Evolutionary conservation across 2,329 filamentous ascomycete genomes (phyloP).

Genomic region (Pseudogymnoascus sp.): DNA sequence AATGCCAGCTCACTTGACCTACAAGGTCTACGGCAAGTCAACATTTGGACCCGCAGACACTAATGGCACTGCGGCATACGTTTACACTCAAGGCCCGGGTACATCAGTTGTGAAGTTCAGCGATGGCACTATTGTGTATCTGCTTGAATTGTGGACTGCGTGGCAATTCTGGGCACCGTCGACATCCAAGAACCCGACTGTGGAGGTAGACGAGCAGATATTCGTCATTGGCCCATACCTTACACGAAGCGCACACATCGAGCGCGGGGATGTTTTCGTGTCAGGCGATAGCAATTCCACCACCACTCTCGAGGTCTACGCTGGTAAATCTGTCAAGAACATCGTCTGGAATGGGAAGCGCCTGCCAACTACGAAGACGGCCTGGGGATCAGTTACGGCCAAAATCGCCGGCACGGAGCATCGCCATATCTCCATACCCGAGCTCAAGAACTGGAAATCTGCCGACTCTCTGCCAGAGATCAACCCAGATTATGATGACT

Average conservation of each 20-base stretch:
- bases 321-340: slow-evolving; percentile 32
- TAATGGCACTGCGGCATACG: slow-evolving; percentile 30
- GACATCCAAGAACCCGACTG: slow-evolving; percentile 36
- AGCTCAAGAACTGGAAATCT: slow-evolving; percentile 38
- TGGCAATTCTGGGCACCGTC: slow-evolving; percentile 50
- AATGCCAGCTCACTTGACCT: slow-evolving; percentile 28
- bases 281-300: slow-evolving; percentile 34
- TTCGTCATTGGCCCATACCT: slow-evolving; percentile 38
- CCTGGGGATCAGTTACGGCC: slow-evolving; percentile 38
- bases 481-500: slow-evolving; percentile 39
- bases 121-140: slow-evolving; percentile 41
- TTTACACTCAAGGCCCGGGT: slow-evolving; percentile 40
- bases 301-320: slow-evolving; percentile 36
- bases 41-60: slow-evolving; percentile 26
- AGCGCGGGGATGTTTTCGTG: slow-evolving; percentile 28
- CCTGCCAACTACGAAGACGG: slow-evolving; percentile 30
- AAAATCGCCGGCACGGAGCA: slow-evolving; percentile 32
- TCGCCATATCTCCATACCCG: slow-evolving; percentile 35
- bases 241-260: slow-evolving; percentile 33
- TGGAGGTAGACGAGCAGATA: slow-evolving; percentile 38
- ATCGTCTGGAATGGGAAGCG: slow-evolving; percentile 40
- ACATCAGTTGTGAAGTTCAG: slow-evolving; percentile 40
- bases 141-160: slow-evolving; percentile 44
- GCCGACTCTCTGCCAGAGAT: slow-evolving; percentile 44
- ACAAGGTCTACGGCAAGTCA: slow-evolving; percentile 34